A percentile compares a stretch with the other conserved stretches of the same genome.
phyloP scores from a whole-genome alignment of 1,284 basidiomycete species.

The Trichosporon sp. region DNA sequence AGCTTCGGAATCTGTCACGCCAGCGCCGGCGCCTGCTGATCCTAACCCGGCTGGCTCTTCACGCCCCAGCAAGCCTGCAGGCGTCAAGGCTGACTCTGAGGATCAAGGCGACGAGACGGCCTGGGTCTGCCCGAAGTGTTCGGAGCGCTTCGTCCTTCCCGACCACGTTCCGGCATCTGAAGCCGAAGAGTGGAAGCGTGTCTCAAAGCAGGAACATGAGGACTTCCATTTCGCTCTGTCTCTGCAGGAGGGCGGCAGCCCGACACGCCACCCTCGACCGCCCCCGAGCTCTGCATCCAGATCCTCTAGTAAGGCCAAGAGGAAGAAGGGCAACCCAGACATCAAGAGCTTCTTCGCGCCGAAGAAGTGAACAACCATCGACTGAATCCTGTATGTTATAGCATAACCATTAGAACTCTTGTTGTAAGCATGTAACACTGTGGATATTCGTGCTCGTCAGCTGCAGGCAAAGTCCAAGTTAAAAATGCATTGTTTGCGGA shows the following conservation, averaged over 20 bases:
- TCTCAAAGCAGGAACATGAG: constrained; percentile 65
- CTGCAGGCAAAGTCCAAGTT: not conserved
- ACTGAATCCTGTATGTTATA: not conserved
- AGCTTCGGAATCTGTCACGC: not conserved
- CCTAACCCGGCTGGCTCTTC: too few relatives aligned
- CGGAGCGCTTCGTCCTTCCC: constrained; percentile 14
- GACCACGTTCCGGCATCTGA: constrained; percentile 6
- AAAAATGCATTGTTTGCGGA: constrained; percentile 4
- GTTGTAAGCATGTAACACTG: not conserved
- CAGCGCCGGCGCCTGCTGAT: not conserved
- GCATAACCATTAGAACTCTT: not conserved
- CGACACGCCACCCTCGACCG: not conserved
- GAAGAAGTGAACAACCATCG: constrained; percentile 17
- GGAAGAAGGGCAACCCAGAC: constrained; percentile 43
- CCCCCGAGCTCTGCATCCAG: not conserved
- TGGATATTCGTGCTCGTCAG: not conserved
- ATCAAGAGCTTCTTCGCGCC: constrained; percentile 71
- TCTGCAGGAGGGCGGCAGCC: constrained; percentile 50
- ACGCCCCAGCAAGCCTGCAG: not conserved
- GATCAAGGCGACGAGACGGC: not conserved
- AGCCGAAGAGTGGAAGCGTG: constrained; percentile 31
- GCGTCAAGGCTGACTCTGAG: constrained; percentile 7
- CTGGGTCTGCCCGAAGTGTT: constrained; percentile 29
- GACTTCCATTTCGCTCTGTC: constrained; percentile 84
- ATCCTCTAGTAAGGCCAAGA: constrained; percentile 19